phyloP scores from a whole-genome alignment of 257 asterid species.

The Fraxinus anomala region DNA sequence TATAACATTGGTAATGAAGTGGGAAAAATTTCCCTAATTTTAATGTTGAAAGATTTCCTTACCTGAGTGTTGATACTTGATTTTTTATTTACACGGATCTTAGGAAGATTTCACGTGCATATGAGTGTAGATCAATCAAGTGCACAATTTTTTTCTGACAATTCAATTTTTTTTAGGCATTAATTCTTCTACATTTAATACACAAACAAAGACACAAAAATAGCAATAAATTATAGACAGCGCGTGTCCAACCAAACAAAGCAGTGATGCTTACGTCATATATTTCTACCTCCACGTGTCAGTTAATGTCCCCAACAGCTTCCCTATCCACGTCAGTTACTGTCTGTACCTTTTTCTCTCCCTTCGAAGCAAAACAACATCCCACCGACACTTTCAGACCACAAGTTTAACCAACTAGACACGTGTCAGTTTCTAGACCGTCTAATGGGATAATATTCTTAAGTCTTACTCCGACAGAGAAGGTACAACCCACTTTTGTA shows the following conservation, averaged over 20 bases:
- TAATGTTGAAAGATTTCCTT: too few relatives aligned
- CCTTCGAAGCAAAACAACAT: background rate
- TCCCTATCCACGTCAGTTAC: background rate
- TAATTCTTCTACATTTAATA: too few relatives aligned
- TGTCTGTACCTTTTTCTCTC: background rate
- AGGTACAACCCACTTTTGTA: background rate
- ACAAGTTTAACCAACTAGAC: background rate
- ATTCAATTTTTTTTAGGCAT: too few relatives aligned
- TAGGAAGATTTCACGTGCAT: too few relatives aligned
- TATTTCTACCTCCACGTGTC: background rate
- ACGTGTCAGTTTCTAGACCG: background rate
- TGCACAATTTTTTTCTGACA: too few relatives aligned
- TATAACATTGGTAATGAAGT: too few relatives aligned
- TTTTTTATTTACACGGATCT: too few relatives aligned
- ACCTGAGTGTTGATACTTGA: too few relatives aligned
- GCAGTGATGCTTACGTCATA: background rate
- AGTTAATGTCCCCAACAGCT: background rate
- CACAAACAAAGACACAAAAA: too few relatives aligned
- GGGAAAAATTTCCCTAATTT: too few relatives aligned
- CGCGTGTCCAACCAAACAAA: background rate
- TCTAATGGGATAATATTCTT: background rate
- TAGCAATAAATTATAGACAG: background rate
- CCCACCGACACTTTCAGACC: constrained; percentile 8
- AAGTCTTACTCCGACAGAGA: background rate
- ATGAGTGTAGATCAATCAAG: too few relatives aligned